A percentile compares a stretch with the other conserved stretches of the same genome.
Evolutionary conservation across 257 asterid species (phyloP).

Genomic region (Primulina eburnea): DNA sequence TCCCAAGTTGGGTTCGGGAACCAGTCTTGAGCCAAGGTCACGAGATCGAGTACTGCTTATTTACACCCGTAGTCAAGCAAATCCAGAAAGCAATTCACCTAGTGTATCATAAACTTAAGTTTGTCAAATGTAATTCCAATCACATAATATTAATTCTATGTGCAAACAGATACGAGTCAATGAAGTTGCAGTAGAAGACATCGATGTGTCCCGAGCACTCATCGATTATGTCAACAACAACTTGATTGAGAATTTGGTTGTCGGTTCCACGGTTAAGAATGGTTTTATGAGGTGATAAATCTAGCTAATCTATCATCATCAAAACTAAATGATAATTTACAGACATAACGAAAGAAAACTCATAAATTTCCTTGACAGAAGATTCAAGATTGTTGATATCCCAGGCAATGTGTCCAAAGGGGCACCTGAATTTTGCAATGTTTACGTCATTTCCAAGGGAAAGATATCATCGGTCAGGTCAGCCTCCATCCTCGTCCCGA

Average conservation of each 20-base stretch:
- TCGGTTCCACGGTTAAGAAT: conserved; percentile 57
- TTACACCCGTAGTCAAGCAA: neutral
- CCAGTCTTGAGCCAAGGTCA: neutral
- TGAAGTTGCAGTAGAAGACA: conserved; percentile 75
- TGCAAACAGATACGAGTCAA: conserved; percentile 59
- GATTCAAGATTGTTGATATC: conserved; percentile 66
- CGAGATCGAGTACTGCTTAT: neutral
- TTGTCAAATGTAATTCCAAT: neutral
- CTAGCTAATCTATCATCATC: conserved; percentile 13
- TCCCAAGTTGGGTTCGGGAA: no score
- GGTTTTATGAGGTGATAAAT: conserved; percentile 63
- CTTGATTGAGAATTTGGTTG: conserved; percentile 56
- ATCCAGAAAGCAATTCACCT: no score
- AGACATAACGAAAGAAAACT: neutral
- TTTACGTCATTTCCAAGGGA: conserved; percentile 71
- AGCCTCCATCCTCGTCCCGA: conserved; percentile 36
- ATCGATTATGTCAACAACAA: conserved; percentile 61
- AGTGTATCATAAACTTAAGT: neutral
- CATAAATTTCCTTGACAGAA: conserved; percentile 36
- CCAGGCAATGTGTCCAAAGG: conserved; percentile 47
- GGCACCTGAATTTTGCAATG: conserved; percentile 79
- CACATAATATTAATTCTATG: neutral
- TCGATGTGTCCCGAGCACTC: conserved; percentile 61
- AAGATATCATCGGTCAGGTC: conserved; percentile 49
- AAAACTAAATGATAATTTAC: neutral